Evolutionary conservation across 1,284 basidiomycete genomes (phyloP).

Genomic region (Phellinidium pouzarii): DNA sequence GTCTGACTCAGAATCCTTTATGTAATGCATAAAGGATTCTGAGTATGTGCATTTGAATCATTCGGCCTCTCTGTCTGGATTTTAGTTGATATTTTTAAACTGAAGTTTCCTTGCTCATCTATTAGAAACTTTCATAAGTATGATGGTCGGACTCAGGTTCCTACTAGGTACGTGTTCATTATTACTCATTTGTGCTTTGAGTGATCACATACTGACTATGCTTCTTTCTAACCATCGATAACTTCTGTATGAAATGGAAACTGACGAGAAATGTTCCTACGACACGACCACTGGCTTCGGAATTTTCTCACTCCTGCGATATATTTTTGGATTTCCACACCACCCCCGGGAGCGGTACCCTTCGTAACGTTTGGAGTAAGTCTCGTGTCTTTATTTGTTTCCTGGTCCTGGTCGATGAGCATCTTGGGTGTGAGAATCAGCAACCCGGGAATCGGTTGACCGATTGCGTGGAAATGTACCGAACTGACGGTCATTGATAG

Average conservation of each 20-base stretch:
- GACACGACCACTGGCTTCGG: slow-evolving; percentile 40
- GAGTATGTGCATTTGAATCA: slow-evolving; percentile 32
- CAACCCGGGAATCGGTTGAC: slow-evolving; percentile 46
- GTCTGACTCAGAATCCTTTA: too few relatives aligned
- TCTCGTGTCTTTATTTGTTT: slow-evolving; percentile 37
- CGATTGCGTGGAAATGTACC: slow-evolving; percentile 46
- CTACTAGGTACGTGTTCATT: slow-evolving; percentile 22
- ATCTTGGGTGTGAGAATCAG: slow-evolving; percentile 38
- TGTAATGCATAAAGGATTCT: too few relatives aligned
- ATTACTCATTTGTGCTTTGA: not conserved
- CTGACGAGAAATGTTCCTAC: not conserved
- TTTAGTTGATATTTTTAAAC: too few relatives aligned
- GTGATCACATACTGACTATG: not conserved
- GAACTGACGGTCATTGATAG: slow-evolving; percentile 40
- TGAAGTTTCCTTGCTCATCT: too few relatives aligned
- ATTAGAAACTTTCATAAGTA: too few relatives aligned
- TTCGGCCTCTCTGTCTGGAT: too few relatives aligned
- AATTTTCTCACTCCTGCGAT: slow-evolving; percentile 45
- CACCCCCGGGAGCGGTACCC: slow-evolving; percentile 34
- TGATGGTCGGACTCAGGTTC: too few relatives aligned
- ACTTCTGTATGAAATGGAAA: not conserved
- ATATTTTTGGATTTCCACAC: slow-evolving; percentile 45
- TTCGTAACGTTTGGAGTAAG: slow-evolving; percentile 34
- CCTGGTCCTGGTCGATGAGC: slow-evolving; percentile 56
- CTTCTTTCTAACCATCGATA: not conserved